Evolutionary conservation across 2,329 filamentous ascomycete genomes (phyloP), one percentile per base, ranked within the genome.

Genomic region (Cadophora luteo-olivacea): DNA sequence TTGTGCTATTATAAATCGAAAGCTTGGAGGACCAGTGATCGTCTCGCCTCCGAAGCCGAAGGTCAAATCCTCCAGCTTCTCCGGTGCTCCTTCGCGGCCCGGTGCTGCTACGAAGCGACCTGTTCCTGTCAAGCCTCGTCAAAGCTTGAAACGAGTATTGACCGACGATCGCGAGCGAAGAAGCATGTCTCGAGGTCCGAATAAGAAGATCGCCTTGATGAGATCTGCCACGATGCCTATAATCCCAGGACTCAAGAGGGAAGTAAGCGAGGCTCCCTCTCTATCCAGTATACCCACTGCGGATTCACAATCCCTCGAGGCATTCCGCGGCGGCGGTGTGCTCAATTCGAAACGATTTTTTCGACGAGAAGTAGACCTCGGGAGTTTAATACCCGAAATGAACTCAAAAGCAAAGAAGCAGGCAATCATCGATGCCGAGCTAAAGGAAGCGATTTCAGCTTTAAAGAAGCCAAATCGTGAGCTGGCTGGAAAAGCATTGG

Each of bases 391-490:
- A 33, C 84, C 82, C 45, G 78, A 84, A 36, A 84, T 84, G 1
- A 87, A 89, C 66, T 77, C 81, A 0, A 92, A 87, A 78, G 83
- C 86, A 38, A 87, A 83, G 74, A 91, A 88, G 77, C 90, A 91
- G 76, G 89, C 89, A 2, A 80, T 86, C 25, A 84, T 93, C 1
- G 88, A 93, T 60, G 87, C 89, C 33, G 90, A 94, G 75, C 80
- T 95, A 41, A 87, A 88, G 72, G 87, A 92, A 68, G 92, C 92
- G 9, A 94, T 96, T 61, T 87, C 86, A 6, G 86, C 89, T 11
- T 78, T 95, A 52, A 90, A 91, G 77, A 93, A 90, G 78, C 92
- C 92, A 0, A 94, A 95, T 75, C 87, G 92, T 57, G 85, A 87
- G 25, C 83, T 91, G 51, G 91, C 90, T 14, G 88, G 89, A 38